Conservation (phyloP, 108 stramenopile genomes). For the Skeletonema grethae region DNA sequence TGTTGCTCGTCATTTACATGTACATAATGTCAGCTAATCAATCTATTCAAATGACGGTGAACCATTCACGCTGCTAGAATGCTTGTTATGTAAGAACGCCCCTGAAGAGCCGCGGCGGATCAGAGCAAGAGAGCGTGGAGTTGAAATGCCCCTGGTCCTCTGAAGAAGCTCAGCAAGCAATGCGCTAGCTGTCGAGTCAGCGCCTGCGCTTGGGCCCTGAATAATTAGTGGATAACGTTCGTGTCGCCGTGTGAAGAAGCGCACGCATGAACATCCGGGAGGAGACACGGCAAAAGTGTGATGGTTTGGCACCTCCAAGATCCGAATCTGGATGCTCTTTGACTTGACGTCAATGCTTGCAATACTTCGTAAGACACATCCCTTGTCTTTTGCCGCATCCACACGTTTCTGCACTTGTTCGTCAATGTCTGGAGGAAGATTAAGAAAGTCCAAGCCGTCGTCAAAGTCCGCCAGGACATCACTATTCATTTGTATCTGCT, state of each 20-base stretch:
- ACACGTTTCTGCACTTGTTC: conserved; percentile 44
- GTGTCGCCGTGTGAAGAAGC: conserved; percentile 75
- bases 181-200: conserved; percentile 76
- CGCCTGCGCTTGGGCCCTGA: conserved; percentile 74
- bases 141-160: conserved; percentile 17
- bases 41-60: background rate
- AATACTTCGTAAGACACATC: conserved; percentile 71
- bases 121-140: conserved; percentile 14
- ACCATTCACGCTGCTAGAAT: background rate
- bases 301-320: conserved; percentile 68
- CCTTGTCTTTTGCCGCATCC: conserved; percentile 48
- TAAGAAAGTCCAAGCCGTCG: conserved; percentile 18
- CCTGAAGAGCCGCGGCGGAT: conserved; percentile 8
- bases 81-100: conserved; percentile 16
- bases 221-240: conserved; percentile 66
- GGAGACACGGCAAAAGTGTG: conserved; percentile 76
- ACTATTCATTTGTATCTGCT: conserved; percentile 47
- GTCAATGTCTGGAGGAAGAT: conserved; percentile 44
- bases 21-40: background rate
- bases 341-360: conserved; percentile 61
- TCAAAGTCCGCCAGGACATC: conserved; percentile 40
- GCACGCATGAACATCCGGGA: conserved; percentile 62
- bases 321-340: conserved; percentile 42
- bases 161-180: conserved; percentile 64
- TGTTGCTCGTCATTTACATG: background rate